Evolutionary conservation across 2,329 filamentous ascomycete species (phyloP).

Genomic region (Penicillium digitatum): DNA sequence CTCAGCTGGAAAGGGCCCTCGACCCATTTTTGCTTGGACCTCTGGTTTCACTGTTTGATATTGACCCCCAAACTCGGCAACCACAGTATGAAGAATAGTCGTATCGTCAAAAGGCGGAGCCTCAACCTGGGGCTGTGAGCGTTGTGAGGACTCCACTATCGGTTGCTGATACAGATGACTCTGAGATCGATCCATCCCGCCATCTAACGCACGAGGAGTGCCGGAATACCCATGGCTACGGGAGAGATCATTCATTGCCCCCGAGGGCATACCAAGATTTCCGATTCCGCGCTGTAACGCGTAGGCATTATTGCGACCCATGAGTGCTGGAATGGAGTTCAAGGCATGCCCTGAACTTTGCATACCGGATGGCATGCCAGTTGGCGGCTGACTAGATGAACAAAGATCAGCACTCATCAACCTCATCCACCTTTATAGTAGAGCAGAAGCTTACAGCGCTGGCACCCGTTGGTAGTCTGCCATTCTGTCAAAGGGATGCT

Average conservation of each 20-base stretch:
- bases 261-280: conserved; percentile 28
- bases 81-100: conserved; percentile 32
- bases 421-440: background rate
- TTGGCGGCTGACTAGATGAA: conserved; percentile 44
- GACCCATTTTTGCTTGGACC: conserved; percentile 77
- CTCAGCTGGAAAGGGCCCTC: conserved; percentile 79
- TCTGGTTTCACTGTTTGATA: conserved; percentile 60
- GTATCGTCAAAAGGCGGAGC: conserved; percentile 45
- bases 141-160: conserved; percentile 25
- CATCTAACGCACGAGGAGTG: conserved; percentile 33
- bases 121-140: conserved; percentile 23
- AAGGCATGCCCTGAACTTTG: conserved; percentile 31
- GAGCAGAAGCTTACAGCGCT: conserved; percentile 36
- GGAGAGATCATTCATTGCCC: conserved; percentile 32
- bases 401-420: conserved; percentile 13
- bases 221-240: conserved; percentile 34
- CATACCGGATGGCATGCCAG: conserved; percentile 44
- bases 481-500: conserved; percentile 38
- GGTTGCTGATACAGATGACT: conserved; percentile 33
- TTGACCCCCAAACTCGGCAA: conserved; percentile 27
- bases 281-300: conserved; percentile 27
- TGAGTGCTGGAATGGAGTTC: conserved; percentile 27
- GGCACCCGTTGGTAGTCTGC: conserved; percentile 38
- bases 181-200: conserved; percentile 30
- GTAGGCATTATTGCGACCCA: conserved; percentile 42